Conservation (phyloP, 2,329 filamentous ascomycete genomes). For the Sporothrix mexicana region DNA sequence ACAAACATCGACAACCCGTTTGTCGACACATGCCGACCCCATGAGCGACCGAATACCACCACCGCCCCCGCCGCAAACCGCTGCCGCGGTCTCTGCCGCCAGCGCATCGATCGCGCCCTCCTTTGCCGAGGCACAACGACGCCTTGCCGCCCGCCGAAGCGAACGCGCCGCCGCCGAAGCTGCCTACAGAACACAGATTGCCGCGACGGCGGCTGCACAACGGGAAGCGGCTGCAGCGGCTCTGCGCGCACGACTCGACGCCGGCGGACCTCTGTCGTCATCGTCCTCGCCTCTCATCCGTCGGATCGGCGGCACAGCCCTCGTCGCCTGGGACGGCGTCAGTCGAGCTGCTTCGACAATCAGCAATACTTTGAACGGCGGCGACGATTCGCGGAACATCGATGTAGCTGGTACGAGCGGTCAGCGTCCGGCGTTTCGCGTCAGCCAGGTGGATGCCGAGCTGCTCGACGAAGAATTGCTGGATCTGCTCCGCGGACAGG, state of each 20-base stretch:
- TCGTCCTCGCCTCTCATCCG: slow-evolving; percentile 46
- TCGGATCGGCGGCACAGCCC: slow-evolving; percentile 61
- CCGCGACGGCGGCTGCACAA: slow-evolving; percentile 41
- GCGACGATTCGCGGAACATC: slow-evolving; percentile 39
- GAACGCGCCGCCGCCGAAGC: slow-evolving; percentile 75
- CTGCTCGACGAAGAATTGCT: slow-evolving; percentile 92
- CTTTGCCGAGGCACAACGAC: slow-evolving; percentile 88
- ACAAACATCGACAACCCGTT: neutral
- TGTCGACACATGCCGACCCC: neutral
- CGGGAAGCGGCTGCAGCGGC: slow-evolving; percentile 43
- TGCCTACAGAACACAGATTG: slow-evolving; percentile 63
- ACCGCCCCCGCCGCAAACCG: slow-evolving; percentile 13
- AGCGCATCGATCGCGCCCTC: slow-evolving; percentile 42
- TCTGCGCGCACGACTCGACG: slow-evolving; percentile 49
- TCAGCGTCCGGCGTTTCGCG: slow-evolving; percentile 83
- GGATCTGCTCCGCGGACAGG: slow-evolving; percentile 82
- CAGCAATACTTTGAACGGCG: neutral
- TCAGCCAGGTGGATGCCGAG: slow-evolving; percentile 95
- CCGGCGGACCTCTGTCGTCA: neutral
- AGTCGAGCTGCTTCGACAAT: slow-evolving; percentile 6
- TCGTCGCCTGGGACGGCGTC: slow-evolving; percentile 71
- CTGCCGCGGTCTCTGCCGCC: slow-evolving; percentile 17
- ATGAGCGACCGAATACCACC: slow-evolving; percentile 33
- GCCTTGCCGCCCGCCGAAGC: slow-evolving; percentile 79
- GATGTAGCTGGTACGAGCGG: slow-evolving; percentile 53